Percentiles rank a stretch among this genome's conserved stretches.
phyloP scores from a whole-genome alignment of 176 grass and related monocot species.

The Aegilops speltoides region DNA sequence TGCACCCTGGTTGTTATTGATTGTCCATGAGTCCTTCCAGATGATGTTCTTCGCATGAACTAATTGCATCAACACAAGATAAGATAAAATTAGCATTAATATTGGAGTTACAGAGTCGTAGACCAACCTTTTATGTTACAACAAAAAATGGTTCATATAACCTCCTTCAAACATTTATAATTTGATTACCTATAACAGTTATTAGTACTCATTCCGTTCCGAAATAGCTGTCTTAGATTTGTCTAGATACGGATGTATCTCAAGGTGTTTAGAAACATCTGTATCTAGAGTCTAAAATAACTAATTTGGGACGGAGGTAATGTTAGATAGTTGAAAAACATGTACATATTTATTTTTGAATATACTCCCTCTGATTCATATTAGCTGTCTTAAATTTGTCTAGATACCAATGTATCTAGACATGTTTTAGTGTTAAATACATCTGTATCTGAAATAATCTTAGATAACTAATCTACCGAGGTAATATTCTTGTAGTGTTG shows the following conservation, averaged over 20 bases:
- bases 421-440: too few species aligned
- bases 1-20: not conserved
- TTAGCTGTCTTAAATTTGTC: not conserved
- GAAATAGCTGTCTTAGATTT: too few species aligned
- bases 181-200: not conserved
- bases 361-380: too few species aligned
- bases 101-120: not conserved
- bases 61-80: not conserved
- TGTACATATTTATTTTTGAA: not conserved
- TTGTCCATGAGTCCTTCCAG: slow-evolving; percentile 30
- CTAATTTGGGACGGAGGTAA: too few species aligned
- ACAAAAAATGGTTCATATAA: not conserved
- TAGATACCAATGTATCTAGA: too few species aligned
- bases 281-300: too few species aligned
- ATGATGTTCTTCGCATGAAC: slow-evolving; percentile 38
- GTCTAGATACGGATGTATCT: too few species aligned
- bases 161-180: not conserved
- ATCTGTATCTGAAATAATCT: too few species aligned
- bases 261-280: too few species aligned
- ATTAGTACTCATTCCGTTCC: not conserved
- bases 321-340: not conserved
- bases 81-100: not conserved
- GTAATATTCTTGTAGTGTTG: not conserved
- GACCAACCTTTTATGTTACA: not conserved
- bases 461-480: not conserved